Base-by-base conservation (phyloP, 768 basidiomycete species). In the Leucocoprinus birnbaumii region DNA sequence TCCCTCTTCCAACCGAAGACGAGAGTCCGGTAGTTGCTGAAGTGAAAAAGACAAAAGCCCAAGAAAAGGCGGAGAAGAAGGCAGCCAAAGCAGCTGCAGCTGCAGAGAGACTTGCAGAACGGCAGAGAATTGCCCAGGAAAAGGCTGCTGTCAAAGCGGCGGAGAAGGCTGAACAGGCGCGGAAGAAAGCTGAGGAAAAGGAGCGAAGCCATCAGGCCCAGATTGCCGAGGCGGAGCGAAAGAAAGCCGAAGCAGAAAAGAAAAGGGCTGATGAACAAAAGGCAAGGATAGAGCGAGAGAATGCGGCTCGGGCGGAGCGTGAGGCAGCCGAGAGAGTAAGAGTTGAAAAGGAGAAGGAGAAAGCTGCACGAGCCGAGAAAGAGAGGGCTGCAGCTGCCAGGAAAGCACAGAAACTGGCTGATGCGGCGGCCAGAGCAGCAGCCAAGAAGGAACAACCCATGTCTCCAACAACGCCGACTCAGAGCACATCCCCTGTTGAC, bases 401-500 rank as follows among this genome's bases (percentile, higher is more conserved):
- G 27, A 59, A 59, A 62, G 50, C 54, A 59, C 56, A 59, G 68
- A 65, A 61, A 42, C 58, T 22, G 44, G 44, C 44, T 65, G 64
- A 52, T 24, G 38, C 38, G 18, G 21, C 21, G 45, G n/a, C n/a
- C n/a, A 57, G 53, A 31, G 45, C 44, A 4, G 31, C 21, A 34
- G 19, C 10, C 40, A 48, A 50, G 45, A 46, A 51, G 31, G 48
- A 52, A 61, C 60, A 44, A 19, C 52, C 45, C 2, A 38, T n/a
- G 19, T n/a, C 56, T 18, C 48, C 43, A 37, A 19, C 19, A 44
- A 22, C 60, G 10, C 18, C 41, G 42, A 18, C 35, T 48, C 5
- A 89, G 89, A 64, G 82, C 81, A 18, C 87, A 89, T n/a, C 79
- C 89, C 27, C 72, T 89, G 41, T 91, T 87, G 25, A 89, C 85